Conservation (phyloP, 1,284 basidiomycete genomes). For the Marasmius sp. region DNA sequence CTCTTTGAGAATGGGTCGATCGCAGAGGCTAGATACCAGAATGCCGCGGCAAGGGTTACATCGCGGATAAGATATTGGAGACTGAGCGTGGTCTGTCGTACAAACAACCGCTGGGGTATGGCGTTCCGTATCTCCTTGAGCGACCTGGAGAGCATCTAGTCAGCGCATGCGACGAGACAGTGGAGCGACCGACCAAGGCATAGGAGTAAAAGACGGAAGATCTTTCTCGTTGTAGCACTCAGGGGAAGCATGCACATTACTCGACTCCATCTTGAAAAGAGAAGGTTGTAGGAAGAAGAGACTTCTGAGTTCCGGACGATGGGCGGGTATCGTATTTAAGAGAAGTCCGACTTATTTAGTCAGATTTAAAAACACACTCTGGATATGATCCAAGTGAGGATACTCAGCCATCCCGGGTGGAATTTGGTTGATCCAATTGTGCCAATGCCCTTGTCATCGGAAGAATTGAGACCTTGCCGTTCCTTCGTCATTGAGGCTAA, state of each 20-base stretch:
- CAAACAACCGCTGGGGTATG: constrained; percentile 50
- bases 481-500: too few species aligned
- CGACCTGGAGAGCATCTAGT: constrained; percentile 29
- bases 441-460: too few species aligned
- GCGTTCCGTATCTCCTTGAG: constrained; percentile 53
- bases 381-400: too few species aligned
- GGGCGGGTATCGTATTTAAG: neutral
- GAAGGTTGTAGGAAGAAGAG: neutral
- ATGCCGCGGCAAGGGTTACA: constrained; percentile 41
- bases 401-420: too few species aligned
- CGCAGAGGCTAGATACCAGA: constrained; percentile 42
- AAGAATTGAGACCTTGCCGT: too few species aligned
- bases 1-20: constrained; percentile 48
- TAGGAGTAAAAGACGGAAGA: constrained; percentile 44
- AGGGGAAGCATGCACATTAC: neutral
- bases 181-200: constrained; percentile 38
- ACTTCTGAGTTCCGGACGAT: neutral
- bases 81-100: constrained; percentile 36
- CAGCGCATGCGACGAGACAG: neutral
- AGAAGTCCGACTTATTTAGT: neutral
- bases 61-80: constrained; percentile 46
- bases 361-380: too few species aligned
- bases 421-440: too few species aligned
- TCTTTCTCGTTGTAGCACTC: constrained; percentile 32
- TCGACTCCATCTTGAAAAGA: neutral